Conservation (phyloP, 306 rosid genomes). For the Prunus campanulata region DNA sequence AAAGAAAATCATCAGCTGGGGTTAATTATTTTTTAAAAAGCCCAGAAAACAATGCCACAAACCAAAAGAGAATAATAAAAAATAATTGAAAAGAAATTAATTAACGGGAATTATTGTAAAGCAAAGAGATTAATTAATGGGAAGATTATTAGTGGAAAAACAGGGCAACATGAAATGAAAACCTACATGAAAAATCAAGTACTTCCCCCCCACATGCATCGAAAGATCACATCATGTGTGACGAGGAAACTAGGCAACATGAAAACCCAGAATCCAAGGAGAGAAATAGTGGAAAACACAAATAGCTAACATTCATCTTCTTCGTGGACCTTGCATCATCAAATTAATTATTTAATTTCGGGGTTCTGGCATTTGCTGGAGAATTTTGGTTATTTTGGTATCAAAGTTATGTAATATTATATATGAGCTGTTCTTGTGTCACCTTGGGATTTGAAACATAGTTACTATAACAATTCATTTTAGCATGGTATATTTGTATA, state of each 20-base stretch:
- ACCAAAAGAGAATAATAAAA: background rate
- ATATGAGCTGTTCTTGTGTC: slow-evolving; percentile 1
- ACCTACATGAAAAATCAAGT: slow-evolving; percentile 3
- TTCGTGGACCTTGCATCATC: slow-evolving; percentile 44
- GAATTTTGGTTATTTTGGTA: slow-evolving; percentile 46
- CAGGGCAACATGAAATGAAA: background rate
- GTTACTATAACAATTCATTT: slow-evolving; percentile 1
- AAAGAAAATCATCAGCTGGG: background rate
- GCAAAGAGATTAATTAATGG: background rate
- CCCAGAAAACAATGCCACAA: background rate
- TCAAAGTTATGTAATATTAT: slow-evolving; percentile 7
- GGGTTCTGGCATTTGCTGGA: slow-evolving; percentile 59
- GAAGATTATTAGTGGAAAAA: background rate
- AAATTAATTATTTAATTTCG: slow-evolving; percentile 18
- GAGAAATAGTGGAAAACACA: slow-evolving; percentile 9
- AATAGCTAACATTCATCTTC: background rate
- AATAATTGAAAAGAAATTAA: background rate
- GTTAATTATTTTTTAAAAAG: background rate
- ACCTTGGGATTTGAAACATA: slow-evolving; percentile 31
- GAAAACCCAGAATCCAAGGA: slow-evolving; percentile 85
- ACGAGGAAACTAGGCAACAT: slow-evolving; percentile 77
- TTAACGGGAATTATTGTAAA: background rate
- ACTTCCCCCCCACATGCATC: slow-evolving; percentile 20
- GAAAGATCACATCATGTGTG: slow-evolving; percentile 44
- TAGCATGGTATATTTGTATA: background rate